These are phyloP conservation scores for Mrakia blollopis DNA, from an alignment of 768 basidiomycete genomes.

Conservation along the genomic window DNA sequence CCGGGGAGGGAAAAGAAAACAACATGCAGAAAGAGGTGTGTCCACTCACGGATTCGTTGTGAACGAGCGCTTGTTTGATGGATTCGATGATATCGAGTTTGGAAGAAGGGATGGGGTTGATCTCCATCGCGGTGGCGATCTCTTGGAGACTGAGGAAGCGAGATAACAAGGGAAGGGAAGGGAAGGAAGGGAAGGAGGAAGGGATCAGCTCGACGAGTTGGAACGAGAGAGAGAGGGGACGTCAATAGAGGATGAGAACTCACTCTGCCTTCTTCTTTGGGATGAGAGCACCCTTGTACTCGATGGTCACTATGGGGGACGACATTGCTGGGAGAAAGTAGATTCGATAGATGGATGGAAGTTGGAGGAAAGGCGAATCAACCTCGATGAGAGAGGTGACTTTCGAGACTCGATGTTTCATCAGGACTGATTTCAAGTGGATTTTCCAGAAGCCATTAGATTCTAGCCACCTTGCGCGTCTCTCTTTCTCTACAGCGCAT, in stretches of 20 bases:
- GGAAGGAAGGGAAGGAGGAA: neutral
- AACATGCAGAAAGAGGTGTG: neutral
- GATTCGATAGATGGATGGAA: neutral
- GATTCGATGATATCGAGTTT: slow-evolving; percentile 2
- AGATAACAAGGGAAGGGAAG: neutral
- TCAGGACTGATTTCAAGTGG: neutral
- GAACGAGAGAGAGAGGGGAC: no score
- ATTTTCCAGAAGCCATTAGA: neutral
- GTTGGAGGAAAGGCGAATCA: neutral
- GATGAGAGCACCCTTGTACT: neutral
- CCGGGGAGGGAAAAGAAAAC: neutral
- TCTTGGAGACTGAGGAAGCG: slow-evolving; percentile 25
- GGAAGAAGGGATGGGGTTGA: neutral
- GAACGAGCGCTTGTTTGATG: neutral
- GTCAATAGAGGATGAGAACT: neutral
- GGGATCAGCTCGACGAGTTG: neutral
- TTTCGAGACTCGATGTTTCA: neutral
- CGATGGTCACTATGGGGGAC: neutral
- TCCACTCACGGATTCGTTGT: neutral
- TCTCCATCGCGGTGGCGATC: neutral
- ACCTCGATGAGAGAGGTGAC: no score
- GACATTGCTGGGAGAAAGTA: neutral
- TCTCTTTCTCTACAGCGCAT: no score
- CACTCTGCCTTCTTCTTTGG: neutral
- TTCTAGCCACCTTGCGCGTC: no score